phyloP scores from a whole-genome alignment of 495 filamentous ascomycete species.

The Penicillium goetzii region DNA sequence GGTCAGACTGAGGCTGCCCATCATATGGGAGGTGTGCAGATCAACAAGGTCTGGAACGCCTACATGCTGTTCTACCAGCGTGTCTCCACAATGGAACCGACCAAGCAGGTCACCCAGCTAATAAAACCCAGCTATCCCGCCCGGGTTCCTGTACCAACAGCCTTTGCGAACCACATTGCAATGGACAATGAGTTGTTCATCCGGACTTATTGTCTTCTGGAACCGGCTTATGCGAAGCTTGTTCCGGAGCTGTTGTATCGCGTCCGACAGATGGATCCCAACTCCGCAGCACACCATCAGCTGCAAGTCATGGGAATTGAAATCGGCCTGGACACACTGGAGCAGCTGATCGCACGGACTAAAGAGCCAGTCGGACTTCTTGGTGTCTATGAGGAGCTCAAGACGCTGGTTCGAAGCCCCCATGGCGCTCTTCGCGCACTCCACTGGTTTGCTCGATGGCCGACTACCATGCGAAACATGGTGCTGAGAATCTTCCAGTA shows the following conservation, averaged over 20 bases:
- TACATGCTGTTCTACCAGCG: slow-evolving; percentile 99
- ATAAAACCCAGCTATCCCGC: slow-evolving; percentile 50
- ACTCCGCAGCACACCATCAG: slow-evolving; percentile 53
- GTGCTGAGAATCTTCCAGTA: slow-evolving; percentile 65
- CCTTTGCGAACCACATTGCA: slow-evolving; percentile 63
- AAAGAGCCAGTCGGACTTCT: slow-evolving; percentile 71
- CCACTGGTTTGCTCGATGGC: slow-evolving; percentile 63
- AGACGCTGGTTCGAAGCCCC: slow-evolving; percentile 49
- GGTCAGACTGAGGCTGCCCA: slow-evolving; percentile 61
- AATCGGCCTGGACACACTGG: slow-evolving; percentile 74
- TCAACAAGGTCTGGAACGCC: slow-evolving; percentile 78
- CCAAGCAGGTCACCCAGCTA: slow-evolving; percentile 34
- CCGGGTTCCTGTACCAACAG: slow-evolving; percentile 57
- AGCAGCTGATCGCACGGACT: slow-evolving; percentile 74
- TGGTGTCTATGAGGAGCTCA: slow-evolving; percentile 56
- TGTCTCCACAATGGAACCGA: slow-evolving; percentile 61
- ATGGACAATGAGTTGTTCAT: slow-evolving; percentile 74
- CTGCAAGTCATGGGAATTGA: slow-evolving; percentile 64
- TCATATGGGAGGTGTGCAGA: slow-evolving; percentile 44
- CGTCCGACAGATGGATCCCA: slow-evolving; percentile 43
- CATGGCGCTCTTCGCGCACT: slow-evolving; percentile 49
- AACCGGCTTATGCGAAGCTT: slow-evolving; percentile 71
- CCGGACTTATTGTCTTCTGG: slow-evolving; percentile 79
- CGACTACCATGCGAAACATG: slow-evolving; percentile 64
- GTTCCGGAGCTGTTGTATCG: slow-evolving; percentile 60